These are phyloP conservation scores for Wickerhamiella spandovensis DNA, from an alignment of 805 yeast genomes.

Conservation along the genomic window DNA sequence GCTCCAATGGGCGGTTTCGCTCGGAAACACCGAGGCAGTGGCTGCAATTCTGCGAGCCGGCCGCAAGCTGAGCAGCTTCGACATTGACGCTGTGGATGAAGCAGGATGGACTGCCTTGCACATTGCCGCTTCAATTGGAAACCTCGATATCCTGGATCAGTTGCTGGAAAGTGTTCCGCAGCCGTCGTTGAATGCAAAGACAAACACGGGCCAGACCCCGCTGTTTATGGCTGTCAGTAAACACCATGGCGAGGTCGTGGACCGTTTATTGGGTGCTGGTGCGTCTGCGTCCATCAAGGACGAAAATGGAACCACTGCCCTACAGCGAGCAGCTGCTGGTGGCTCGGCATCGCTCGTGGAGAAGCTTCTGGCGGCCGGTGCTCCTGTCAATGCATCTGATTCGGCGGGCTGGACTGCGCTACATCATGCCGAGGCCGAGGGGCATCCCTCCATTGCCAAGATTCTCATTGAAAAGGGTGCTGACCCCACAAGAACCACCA, in stretches of 20 bases:
- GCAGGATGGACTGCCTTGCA: slow-evolving; percentile 87
- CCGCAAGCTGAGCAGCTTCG: slow-evolving; percentile 26
- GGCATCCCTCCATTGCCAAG: slow-evolving; percentile 65
- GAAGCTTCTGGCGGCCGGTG: slow-evolving; percentile 39
- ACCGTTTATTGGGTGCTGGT: slow-evolving; percentile 40
- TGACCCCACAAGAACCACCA: slow-evolving; percentile 33
- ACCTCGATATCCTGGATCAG: slow-evolving; percentile 32
- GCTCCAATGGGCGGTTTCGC: slow-evolving; percentile 79
- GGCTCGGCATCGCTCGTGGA: slow-evolving; percentile 51
- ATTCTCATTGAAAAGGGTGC: slow-evolving; percentile 54
- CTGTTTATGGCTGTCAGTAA: slow-evolving; percentile 69
- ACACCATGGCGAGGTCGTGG: slow-evolving; percentile 40
- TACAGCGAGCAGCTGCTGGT: slow-evolving; percentile 72
- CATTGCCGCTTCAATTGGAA: slow-evolving; percentile 67
- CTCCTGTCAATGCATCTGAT: slow-evolving; percentile 60
- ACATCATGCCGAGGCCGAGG: slow-evolving; percentile 86
- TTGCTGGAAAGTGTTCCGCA: slow-evolving; percentile 38
- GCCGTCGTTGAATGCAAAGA: slow-evolving; percentile 42
- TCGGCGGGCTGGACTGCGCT: slow-evolving; percentile 65
- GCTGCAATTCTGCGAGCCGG: slow-evolving; percentile 31
- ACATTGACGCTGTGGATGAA: slow-evolving; percentile 60
- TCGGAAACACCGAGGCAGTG: slow-evolving; percentile 40
- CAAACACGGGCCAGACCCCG: slow-evolving; percentile 53
- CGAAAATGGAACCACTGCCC: slow-evolving; percentile 45
- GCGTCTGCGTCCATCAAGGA: slow-evolving; percentile 60